phyloP scores from a whole-genome alignment of 1,139 yeast genomes.

The Candida sp. region DNA sequence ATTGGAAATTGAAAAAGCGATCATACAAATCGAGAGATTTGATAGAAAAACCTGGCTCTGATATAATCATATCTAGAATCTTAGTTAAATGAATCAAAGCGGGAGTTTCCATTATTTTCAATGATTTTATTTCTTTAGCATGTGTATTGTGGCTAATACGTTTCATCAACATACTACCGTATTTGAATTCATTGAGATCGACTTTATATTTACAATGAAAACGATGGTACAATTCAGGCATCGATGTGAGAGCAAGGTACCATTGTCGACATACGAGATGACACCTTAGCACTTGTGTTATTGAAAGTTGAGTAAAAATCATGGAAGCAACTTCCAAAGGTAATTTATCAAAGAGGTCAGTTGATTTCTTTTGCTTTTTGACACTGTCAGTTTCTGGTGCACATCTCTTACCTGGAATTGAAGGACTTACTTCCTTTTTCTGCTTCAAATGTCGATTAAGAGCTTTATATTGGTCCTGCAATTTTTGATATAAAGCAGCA shows the following conservation, averaged over 20 bases:
- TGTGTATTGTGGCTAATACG: conserved; percentile 14
- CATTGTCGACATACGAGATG: conserved; percentile 32
- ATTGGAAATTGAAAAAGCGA: conserved; percentile 20
- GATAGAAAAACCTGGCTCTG: conserved; percentile 10
- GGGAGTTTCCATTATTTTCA: conserved; percentile 23
- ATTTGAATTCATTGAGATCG: conserved; percentile 23
- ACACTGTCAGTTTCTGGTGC: not conserved
- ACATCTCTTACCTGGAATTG: not conserved
- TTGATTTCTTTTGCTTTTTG: conserved; percentile 2
- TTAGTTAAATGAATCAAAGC: conserved; percentile 18
- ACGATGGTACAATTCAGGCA: conserved; percentile 24
- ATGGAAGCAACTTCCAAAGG: conserved; percentile 28
- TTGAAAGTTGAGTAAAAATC: conserved; percentile 21
- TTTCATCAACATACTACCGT: conserved; percentile 26
- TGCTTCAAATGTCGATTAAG: conserved; percentile 22
- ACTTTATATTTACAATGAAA: conserved; percentile 24
- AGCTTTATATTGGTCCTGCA: conserved; percentile 21
- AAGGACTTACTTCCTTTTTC: conserved; percentile 4
- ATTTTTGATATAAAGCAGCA: conserved; percentile 19
- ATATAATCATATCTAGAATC: conserved; percentile 23
- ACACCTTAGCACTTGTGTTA: conserved; percentile 19
- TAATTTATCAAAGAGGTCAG: conserved; percentile 27
- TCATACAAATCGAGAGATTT: conserved; percentile 24
- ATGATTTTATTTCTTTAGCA: conserved; percentile 15
- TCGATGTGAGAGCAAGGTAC: conserved; percentile 21